A percentile compares a stretch with the other conserved stretches of the same genome.
Evolutionary conservation across 805 yeast species (phyloP).

Genomic region (Wilhelminamyces savonicus): DNA sequence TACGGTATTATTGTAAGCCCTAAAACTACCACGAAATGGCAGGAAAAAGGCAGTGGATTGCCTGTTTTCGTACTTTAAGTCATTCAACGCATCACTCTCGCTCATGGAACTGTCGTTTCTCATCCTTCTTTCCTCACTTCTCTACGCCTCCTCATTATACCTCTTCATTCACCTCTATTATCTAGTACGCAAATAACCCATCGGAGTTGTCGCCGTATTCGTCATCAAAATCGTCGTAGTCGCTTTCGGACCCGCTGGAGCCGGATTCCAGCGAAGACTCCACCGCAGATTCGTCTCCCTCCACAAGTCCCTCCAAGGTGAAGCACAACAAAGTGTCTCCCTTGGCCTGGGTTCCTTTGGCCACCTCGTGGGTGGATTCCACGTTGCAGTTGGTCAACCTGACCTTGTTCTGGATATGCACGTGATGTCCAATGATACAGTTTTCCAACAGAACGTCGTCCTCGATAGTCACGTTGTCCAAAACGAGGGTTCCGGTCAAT

Average conservation of each 20-base stretch:
- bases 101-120: too few species aligned
- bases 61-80: too few species aligned
- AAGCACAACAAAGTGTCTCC: conserved; percentile 51
- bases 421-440: conserved; percentile 73
- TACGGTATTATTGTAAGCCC: too few species aligned
- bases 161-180: too few species aligned
- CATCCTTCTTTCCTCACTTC: too few species aligned
- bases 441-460: conserved; percentile 82
- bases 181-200: conserved; percentile 41
- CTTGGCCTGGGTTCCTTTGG: conserved; percentile 46
- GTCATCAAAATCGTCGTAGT: conserved; percentile 42
- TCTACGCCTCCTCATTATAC: too few species aligned
- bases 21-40: too few species aligned
- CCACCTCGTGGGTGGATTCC: conserved; percentile 71
- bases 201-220: conserved; percentile 57
- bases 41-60: too few species aligned
- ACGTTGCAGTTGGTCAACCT: conserved; percentile 77
- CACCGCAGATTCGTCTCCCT: conserved; percentile 23
- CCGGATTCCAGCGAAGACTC: conserved; percentile 33
- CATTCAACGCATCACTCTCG: too few species aligned
- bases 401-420: conserved; percentile 56
- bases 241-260: conserved; percentile 34
- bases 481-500: conserved; percentile 76
- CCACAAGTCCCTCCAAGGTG: conserved; percentile 35
- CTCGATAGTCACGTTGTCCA: conserved; percentile 64